These are phyloP conservation scores for Raddia distichophylla DNA, from an alignment of 176 grass and related monocot genomes.

Conservation along the genomic window DNA sequence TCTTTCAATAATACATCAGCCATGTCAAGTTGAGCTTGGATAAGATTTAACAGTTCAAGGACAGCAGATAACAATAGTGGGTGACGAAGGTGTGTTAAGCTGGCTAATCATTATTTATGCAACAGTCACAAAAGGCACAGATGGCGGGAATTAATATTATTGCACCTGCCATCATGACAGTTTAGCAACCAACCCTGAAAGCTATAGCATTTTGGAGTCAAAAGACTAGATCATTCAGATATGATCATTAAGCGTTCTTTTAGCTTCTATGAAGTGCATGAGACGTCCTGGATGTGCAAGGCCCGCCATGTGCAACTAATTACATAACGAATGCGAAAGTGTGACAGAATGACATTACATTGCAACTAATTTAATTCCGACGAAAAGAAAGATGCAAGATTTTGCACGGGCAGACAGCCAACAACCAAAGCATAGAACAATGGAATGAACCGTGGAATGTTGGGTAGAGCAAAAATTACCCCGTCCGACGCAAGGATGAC, in stretches of 20 bases:
- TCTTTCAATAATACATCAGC: neutral
- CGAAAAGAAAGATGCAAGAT: slow-evolving; percentile 37
- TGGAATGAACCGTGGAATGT: neutral
- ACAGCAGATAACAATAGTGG: slow-evolving; percentile 41
- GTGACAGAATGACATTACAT: slow-evolving; percentile 56
- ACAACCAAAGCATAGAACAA: neutral
- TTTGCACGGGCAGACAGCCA: slow-evolving; percentile 32
- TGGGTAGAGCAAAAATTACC: slow-evolving; percentile 56
- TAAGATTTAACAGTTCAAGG: slow-evolving; percentile 36
- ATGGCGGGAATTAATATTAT: slow-evolving; percentile 31
- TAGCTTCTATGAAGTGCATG: slow-evolving; percentile 37
- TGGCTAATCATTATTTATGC: slow-evolving; percentile 54
- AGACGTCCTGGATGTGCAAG: slow-evolving; percentile 37
- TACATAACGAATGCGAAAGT: slow-evolving; percentile 43
- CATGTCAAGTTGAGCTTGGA: slow-evolving; percentile 37
- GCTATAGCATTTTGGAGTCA: slow-evolving; percentile 44
- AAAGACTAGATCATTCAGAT: slow-evolving; percentile 42
- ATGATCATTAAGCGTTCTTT: slow-evolving; percentile 39
- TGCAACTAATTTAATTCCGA: slow-evolving; percentile 47
- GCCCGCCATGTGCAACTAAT: slow-evolving; percentile 55
- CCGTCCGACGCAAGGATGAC: slow-evolving; percentile 94
- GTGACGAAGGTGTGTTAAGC: slow-evolving; percentile 46
- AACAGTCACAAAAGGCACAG: slow-evolving; percentile 38
- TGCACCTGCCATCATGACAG: slow-evolving; percentile 51
- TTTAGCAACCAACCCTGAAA: slow-evolving; percentile 44